Conservation (phyloP, 1,139 yeast species). For the Candida glucosophila region DNA sequence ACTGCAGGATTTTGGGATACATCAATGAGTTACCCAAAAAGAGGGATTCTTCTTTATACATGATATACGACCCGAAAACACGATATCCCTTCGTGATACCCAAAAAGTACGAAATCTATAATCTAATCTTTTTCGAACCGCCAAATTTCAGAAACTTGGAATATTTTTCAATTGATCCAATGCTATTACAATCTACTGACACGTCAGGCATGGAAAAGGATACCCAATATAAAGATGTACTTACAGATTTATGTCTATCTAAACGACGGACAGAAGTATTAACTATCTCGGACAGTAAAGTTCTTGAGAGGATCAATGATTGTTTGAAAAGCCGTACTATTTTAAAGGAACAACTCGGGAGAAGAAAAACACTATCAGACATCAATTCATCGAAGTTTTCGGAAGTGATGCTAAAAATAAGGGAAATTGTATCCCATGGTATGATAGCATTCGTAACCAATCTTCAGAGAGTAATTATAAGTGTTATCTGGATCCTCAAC, state of each 20-base stretch:
- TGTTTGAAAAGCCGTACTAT: conserved; percentile 11
- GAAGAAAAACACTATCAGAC: background rate
- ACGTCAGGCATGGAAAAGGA: conserved; percentile 5
- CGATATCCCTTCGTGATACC: conserved; percentile 5
- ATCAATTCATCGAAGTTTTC: background rate
- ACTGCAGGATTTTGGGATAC: conserved; percentile 8
- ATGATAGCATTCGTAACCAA: conserved; percentile 4
- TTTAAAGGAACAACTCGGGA: background rate
- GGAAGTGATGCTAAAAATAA: background rate
- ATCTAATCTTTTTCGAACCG: conserved; percentile 56
- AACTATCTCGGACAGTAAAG: conserved; percentile 18
- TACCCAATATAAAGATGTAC: conserved; percentile 3
- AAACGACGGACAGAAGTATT: conserved; percentile 1
- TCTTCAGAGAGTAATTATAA: conserved; percentile 15
- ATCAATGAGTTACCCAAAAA: conserved; percentile 14
- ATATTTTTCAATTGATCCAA: conserved; percentile 70
- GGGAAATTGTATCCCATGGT: background rate
- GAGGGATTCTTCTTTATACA: conserved; percentile 5
- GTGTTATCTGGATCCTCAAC: conserved; percentile 18
- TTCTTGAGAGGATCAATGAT: conserved; percentile 27
- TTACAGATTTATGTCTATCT: conserved; percentile 4
- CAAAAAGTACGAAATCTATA: conserved; percentile 8
- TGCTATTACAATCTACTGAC: conserved; percentile 50
- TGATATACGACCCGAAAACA: conserved; percentile 4
- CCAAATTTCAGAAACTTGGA: conserved; percentile 72